Base-by-base conservation (phyloP, 2,329 filamentous ascomycete genomes). In the Ascochyta fabae region DNA sequence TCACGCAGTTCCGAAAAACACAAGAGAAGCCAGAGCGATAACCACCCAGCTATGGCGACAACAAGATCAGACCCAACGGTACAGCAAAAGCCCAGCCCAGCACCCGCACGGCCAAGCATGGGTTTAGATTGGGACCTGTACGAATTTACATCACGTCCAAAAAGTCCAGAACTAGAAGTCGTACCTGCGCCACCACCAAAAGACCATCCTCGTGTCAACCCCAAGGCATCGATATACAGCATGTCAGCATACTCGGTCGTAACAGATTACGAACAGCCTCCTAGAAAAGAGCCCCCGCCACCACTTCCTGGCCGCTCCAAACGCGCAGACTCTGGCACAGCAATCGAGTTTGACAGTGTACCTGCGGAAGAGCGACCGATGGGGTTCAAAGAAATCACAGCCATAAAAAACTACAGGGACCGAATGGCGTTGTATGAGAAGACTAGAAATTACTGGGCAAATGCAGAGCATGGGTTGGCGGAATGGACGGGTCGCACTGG, bases 371-470 rank as follows among this genome's bases (percentile, higher is more conserved):
- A 67, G 19, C 54, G 68, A n/a, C 72, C 71, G 1, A 26, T 71
- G 9, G 66, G 65, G 2, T 75, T 75, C 60, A 62, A 68, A 26
- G 66, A 74, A 3, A 75, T 75, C 27, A 40, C 65, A 23, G 61
- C 65, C 2, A 60, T 70, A 2, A n/a, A 57, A 16, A 70, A 48
- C 23, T 63, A 70, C 29, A 57, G 57, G 24, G 64, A 70, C 35
- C 60, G 72, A 5, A 72, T 75, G 71, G 60, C 50, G 31, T 34
- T 71, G 49, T 75, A 75, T 41, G 66, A 69, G 57, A 66, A 60
- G 53, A 67, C 69, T n/a, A 66, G 70, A 31, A 63, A 72, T 3
- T 75, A 74, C 50, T 75, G 72, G 72, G 71, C 72, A 10, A 62
- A 53, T 44, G 68, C 67, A n/a, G 69, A 74, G 42, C 71, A 75